Base-by-base conservation (phyloP, 2,329 filamentous ascomycete species). In the Penicillium vulpinum region DNA sequence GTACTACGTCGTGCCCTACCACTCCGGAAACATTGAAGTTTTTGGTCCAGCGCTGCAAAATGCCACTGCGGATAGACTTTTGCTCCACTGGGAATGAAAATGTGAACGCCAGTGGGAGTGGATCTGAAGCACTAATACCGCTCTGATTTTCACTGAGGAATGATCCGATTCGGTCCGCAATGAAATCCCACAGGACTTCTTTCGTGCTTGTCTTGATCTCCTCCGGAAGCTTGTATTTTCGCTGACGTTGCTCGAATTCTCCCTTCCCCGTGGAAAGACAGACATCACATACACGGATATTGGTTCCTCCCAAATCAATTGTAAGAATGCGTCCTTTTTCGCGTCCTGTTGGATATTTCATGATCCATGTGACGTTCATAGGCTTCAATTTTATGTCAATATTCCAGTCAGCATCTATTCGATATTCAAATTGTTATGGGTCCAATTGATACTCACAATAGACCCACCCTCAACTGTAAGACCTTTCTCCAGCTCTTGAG, bases 361-460 rank as follows among this genome's bases (percentile, higher is more conserved):
- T 92, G 62, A 92, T 90, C 91, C 91, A 96, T 54, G 91, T 93
- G 57, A 90, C 86, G 78, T 95, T 94, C 91, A 96, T 96, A 58
- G 91, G 91, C 91, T 95, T 49, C 13, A 18, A 66, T n/a, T 55
- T 9, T 24, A 10, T 10, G n/a, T 29, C 50, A 10, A 11, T 11
- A 29, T 29, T 16, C 7, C 26, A 41, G 24, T 55, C 33, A 55
- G 46, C 29, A 36, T 29, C 31, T n/a, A 43, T 24, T 50, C 13
- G n/a, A 40, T 31, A 43, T 38, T n/a, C 18, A 18, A 18, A 48
- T 16, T 8, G 18, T 35, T 8, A 2, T 18, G 10, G 51, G 11
- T 11, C 35, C 35, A 40, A 29, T 24, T 24, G 22, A 5, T 31
- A 83, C 89, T 80, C 74, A 94, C 90, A 74, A 96, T 95, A 72